A percentile compares a stretch with the other conserved stretches of the same genome.
These are phyloP conservation scores for Cyberlindnera suaveolens DNA, from an alignment of 805 yeast genomes.

Conservation along the genomic window DNA sequence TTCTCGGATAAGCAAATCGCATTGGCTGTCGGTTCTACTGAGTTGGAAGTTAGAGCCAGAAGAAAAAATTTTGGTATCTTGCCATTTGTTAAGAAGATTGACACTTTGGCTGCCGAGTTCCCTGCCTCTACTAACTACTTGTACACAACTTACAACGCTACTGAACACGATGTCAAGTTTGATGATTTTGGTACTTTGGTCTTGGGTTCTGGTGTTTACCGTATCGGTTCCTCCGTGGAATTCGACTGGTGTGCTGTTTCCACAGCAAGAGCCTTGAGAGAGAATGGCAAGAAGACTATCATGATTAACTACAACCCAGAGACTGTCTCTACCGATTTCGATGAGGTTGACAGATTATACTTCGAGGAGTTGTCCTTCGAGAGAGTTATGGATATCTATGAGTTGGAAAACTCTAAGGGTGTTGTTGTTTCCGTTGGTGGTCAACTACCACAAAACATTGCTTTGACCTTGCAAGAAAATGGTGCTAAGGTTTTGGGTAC, in stretches of 20 bases:
- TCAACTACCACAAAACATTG: constrained; percentile 96
- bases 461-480: constrained; percentile 67
- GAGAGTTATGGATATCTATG: constrained; percentile 96
- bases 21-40: constrained; percentile 61
- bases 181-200: constrained; percentile 91
- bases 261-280: constrained; percentile 90
- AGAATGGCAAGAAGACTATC: constrained; percentile 79
- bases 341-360: constrained; percentile 95
- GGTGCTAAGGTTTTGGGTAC: constrained; percentile 93
- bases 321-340: constrained; percentile 96
- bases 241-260: constrained; percentile 99
- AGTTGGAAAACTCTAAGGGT: constrained; percentile 82
- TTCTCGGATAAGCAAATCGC: constrained; percentile 95
- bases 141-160: constrained; percentile 93
- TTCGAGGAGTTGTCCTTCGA: constrained; percentile 93
- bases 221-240: constrained; percentile 97
- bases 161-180: constrained; percentile 75
- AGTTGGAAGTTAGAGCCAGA: constrained; percentile 73
- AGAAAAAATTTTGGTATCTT: constrained; percentile 75
- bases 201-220: constrained; percentile 97
- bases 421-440: constrained; percentile 97
- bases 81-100: constrained; percentile 95
- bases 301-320: constrained; percentile 98
- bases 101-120: constrained; percentile 97
- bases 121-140: constrained; percentile 95